Conservation (phyloP, 129 eudicot species). For the Kitagawia praeruptora region DNA sequence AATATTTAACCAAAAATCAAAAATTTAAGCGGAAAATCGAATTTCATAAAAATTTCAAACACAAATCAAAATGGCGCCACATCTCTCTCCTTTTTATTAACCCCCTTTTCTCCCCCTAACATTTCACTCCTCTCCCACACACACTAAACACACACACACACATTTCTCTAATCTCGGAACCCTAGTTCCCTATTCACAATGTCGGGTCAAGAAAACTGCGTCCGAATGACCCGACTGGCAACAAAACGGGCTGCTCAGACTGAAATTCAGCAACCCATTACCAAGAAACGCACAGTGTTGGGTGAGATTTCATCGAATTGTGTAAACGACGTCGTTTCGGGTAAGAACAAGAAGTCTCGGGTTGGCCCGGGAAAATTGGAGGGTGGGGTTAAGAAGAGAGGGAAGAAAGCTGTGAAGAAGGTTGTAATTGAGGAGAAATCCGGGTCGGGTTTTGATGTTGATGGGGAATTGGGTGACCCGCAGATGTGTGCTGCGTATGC, state of each 20-base stretch:
- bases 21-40: neutral
- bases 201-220: constrained; percentile 60
- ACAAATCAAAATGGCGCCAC: neutral
- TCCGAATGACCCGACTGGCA: constrained; percentile 57
- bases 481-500: constrained; percentile 72
- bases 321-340: neutral
- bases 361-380: constrained; percentile 12
- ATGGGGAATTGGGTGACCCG: constrained; percentile 33
- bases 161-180: neutral
- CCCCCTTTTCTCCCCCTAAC: neutral
- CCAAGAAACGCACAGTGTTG: constrained; percentile 59
- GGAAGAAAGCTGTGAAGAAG: constrained; percentile 15
- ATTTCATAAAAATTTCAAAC: neutral
- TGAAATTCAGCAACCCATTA: constrained; percentile 15
- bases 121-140: neutral
- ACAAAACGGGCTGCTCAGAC: constrained; percentile 48
- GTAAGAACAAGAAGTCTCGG: neutral
- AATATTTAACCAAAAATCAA: neutral
- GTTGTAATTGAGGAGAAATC: neutral
- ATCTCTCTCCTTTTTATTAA: constrained; percentile 1
- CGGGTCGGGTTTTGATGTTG: constrained; percentile 15
- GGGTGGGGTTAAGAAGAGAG: constrained; percentile 20
- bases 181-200: constrained; percentile 12
- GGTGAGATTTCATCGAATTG: constrained; percentile 42
- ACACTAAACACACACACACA: neutral